Evolutionary conservation across 768 basidiomycete genomes (phyloP).

Genomic region (Pulveroboletus sp.): DNA sequence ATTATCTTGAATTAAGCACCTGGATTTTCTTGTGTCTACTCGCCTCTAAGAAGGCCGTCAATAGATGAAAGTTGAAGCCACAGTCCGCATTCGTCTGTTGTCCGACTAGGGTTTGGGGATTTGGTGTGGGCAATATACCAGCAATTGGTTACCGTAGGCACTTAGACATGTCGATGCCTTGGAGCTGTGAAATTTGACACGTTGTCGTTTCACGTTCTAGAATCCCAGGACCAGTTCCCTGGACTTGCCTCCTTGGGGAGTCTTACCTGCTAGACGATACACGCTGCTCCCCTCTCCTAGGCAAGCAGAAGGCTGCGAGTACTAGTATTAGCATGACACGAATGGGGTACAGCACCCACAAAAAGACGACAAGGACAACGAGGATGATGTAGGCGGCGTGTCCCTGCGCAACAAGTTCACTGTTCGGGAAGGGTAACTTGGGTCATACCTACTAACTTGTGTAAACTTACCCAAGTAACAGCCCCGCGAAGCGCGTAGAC

Average conservation of each 20-base stretch:
- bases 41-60: neutral
- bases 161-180: neutral
- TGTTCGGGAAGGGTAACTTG: neutral
- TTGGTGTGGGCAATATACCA: neutral
- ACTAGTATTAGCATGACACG: too few species aligned
- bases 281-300: neutral
- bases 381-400: neutral
- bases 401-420: neutral
- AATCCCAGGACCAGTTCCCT: neutral
- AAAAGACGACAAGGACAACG: neutral
- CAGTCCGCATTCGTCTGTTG: slow-evolving; percentile 1
- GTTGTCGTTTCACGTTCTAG: neutral
- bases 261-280: neutral
- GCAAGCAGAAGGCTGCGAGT: neutral
- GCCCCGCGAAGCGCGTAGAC: too few species aligned
- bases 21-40: neutral
- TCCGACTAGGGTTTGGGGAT: slow-evolving; percentile 7
- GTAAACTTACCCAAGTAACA: neutral
- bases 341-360: neutral
- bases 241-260: neutral
- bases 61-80: slow-evolving; percentile 2
- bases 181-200: neutral
- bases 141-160: neutral
- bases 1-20: neutral
- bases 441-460: neutral